Evolutionary conservation across 441 rosid species (phyloP).

Genomic region (Flueggea neowawraea): DNA sequence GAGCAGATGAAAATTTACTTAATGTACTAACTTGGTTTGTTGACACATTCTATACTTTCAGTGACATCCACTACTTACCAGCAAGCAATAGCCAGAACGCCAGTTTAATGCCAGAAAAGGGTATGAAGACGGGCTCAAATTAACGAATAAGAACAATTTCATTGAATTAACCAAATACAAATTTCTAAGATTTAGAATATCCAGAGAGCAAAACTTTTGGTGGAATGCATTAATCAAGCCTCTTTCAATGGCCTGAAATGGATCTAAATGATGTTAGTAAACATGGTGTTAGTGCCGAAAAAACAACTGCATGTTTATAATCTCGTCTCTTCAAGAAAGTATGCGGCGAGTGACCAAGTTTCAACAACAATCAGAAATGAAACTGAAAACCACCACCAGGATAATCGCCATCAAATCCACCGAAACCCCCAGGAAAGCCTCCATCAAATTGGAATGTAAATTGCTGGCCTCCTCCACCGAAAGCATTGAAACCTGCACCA

Average conservation of each 20-base stretch:
- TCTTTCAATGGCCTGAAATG: slow-evolving; percentile 5
- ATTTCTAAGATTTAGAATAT: slow-evolving; percentile 15
- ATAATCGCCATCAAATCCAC: slow-evolving; percentile 84
- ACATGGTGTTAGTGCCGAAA: slow-evolving; percentile 14
- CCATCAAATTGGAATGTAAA: slow-evolving; percentile 85
- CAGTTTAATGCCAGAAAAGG: no score
- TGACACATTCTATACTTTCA: no score
- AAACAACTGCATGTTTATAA: slow-evolving; percentile 6
- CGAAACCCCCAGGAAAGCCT: slow-evolving; percentile 89
- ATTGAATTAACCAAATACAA: slow-evolving; percentile 16
- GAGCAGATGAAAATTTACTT: no score
- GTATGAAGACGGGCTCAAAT: no score
- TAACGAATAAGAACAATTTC: neutral
- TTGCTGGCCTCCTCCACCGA: slow-evolving; percentile 83
- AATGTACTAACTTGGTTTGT: no score
- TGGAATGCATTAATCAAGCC: neutral
- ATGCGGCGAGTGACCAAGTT: neutral
- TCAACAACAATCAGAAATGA: slow-evolving; percentile 40
- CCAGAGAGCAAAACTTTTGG: slow-evolving; percentile 15
- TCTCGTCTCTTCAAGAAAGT: neutral
- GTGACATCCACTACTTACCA: no score
- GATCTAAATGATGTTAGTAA: slow-evolving; percentile 19
- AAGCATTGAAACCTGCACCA: slow-evolving; percentile 71
- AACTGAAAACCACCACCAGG: slow-evolving; percentile 70
- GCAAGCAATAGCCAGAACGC: no score